Base-by-base conservation (phyloP, 805 yeast species). In the Metschnikowia rubicola region DNA sequence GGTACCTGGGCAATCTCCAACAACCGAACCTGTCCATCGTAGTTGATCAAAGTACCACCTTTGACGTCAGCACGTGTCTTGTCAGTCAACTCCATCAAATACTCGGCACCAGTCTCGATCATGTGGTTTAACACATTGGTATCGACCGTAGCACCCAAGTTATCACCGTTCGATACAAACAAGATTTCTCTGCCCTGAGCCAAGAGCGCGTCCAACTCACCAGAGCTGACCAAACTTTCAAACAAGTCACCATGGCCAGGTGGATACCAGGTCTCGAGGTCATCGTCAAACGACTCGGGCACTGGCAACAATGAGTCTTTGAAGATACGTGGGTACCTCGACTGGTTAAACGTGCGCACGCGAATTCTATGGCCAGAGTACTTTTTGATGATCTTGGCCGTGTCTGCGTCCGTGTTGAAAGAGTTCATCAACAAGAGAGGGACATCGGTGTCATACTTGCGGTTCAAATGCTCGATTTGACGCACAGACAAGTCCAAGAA, bases 221-320 rank as follows among this genome's bases (percentile, higher is more conserved):
- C 99, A 10, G 96, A 84, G 48, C 88, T 81, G 50, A 86, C 83
- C 63, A 94, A 76, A 19, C 94, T 76, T 74, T 94, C 99, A 58
- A 91, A 94, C 67, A 94, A 74, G 72, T 94, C 99, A 72, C 99
- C 99, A 70, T 94, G 99, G 44, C 99, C 99, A n/a, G 99, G 99
- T 42, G 99, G 99, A 67, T 94, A 94, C 99, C 99, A 94, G 48
- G 87, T 77, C 61, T 88, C 92, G 58, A 87, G 77, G 37, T 77
- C 76, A 61, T 89, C 96, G 51, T 84, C 83, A 54, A 67, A 78
- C 32, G 79, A 64, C 55, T 86, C 80, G 50, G 99, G 97, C 40
- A 92, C 97, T 28, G 99, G 99, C 65, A 94, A 79, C 60, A 90
- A 73, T n/a, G 97, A 88, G 69, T 94, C 99, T 74, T 87, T 89